Percentiles rank a stretch among this genome's conserved stretches.
Conservation (phyloP, 2,329 filamentous ascomycete species). For the Chrysosphaeria jannelii region DNA sequence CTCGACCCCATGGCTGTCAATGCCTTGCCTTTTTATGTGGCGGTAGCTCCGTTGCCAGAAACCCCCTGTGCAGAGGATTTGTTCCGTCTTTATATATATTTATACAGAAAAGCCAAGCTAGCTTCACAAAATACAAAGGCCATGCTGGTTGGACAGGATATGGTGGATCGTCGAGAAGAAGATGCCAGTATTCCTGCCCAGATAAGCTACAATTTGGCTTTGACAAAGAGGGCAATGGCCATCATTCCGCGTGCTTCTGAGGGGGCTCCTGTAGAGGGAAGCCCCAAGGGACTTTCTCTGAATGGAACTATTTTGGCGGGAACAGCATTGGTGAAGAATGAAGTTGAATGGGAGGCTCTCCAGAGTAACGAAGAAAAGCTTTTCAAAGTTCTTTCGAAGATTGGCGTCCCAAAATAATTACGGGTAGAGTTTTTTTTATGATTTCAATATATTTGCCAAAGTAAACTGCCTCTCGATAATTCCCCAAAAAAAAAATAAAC, state of each 20-base stretch:
- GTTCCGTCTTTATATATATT: slow-evolving; percentile 13
- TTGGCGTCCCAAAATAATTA: no score
- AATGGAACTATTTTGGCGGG: slow-evolving; percentile 35
- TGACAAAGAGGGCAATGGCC: slow-evolving; percentile 22
- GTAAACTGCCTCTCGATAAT: no score
- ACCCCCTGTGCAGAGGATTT: slow-evolving; percentile 7
- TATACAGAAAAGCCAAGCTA: slow-evolving; percentile 18
- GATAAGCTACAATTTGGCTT: slow-evolving; percentile 34
- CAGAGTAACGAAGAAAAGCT: no score
- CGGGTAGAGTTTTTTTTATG: no score
- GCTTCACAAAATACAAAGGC: no score
- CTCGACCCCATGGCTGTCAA: neutral
- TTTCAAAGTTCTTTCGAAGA: slow-evolving; percentile 11
- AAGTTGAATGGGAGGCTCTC: slow-evolving; percentile 24
- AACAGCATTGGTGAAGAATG: slow-evolving; percentile 28
- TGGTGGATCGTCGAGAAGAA: slow-evolving; percentile 1
- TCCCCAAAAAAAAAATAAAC: no score
- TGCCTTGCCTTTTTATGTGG: slow-evolving; percentile 3
- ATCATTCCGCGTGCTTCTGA: slow-evolving; percentile 23
- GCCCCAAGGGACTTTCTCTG: slow-evolving; percentile 17
- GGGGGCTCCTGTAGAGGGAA: slow-evolving; percentile 12
- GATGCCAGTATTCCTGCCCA: slow-evolving; percentile 12
- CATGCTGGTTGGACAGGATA: neutral
- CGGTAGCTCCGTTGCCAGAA: slow-evolving; percentile 1
- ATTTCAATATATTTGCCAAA: no score